A percentile compares a stretch with the other conserved stretches of the same genome.
Conservation (phyloP, 2,329 filamentous ascomycete genomes). For the Ilyonectria robusta region DNA sequence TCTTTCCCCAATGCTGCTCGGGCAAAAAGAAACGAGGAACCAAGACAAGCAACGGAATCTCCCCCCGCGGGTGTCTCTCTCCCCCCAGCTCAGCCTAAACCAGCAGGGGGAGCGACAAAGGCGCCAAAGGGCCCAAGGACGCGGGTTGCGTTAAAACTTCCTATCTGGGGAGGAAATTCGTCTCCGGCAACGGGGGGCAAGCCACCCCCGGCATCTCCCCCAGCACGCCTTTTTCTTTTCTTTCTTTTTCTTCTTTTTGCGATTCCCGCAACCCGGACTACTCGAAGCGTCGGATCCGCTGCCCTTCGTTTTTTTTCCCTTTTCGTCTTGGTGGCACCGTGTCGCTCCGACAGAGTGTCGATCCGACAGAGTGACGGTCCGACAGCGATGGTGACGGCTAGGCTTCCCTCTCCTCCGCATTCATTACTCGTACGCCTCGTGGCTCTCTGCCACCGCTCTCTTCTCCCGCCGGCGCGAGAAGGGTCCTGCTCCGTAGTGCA, state of each 20-base stretch:
- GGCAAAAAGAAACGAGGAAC: constrained; percentile 1
- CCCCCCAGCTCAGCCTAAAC: no score
- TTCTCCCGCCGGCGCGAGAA: constrained; percentile 17
- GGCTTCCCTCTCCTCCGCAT: constrained; percentile 22
- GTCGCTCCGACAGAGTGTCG: no score
- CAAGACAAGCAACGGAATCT: not conserved
- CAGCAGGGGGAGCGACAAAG: not conserved
- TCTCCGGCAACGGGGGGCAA: not conserved
- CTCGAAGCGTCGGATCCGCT: constrained; percentile 2
- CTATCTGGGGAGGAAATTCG: constrained; percentile 13
- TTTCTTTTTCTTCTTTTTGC: no score
- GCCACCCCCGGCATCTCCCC: constrained; percentile 21
- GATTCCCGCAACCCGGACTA: no score
- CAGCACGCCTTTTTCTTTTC: not conserved
- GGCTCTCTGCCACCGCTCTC: constrained; percentile 21
- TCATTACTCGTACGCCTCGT: constrained; percentile 18
- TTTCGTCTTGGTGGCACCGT: no score
- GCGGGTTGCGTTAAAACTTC: constrained; percentile 9
- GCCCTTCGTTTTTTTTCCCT: not conserved
- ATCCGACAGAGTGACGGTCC: constrained; percentile 9
- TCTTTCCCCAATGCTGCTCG: not conserved
- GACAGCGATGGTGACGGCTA: constrained; percentile 15
- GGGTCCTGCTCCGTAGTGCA: not conserved
- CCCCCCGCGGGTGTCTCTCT: no score
- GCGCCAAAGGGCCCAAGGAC: not conserved